Base-by-base conservation (phyloP, 306 rosid genomes). In the Castanospermum australe region DNA sequence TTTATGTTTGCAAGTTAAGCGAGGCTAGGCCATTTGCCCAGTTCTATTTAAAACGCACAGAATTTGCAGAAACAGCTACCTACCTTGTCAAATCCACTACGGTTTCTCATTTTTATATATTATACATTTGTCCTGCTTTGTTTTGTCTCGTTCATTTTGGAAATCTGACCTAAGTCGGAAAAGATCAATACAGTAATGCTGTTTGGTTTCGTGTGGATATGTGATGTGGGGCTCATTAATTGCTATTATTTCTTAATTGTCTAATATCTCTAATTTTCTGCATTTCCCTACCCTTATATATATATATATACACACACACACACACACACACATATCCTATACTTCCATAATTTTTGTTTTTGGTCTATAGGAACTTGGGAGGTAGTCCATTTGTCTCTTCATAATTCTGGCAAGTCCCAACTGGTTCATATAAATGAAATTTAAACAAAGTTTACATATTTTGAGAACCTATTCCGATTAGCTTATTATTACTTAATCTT, bases 161-260 rank as follows among this genome's bases (percentile, higher is more conserved):
- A 3, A 25, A 66, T 21, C 21, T 14, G 2, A 44, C 28, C 8
- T 18, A 21, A 60, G 35, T 60, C 21, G 45, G 64, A 62, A 77
- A 35, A 61, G 28, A 50, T 61, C 10, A 0, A 28, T 32, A 3
- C 14, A 50, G 24, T n/a, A 50, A 44, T 25, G 38, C 25, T 71
- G 67, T 72, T 41, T 63, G 47, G 67, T 32, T 64, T 47, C 25
- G 2, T 50, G 67, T 71, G 73, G 67, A 61, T n/a, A n/a, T 7
- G 24, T 6, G 36, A 38, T 20, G 48, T 8, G 21, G 36, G 32
- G 18, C 62, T 64, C 62, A 35, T 15, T n/a, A n/a, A n/a, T n/a
- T 69, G 63, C 2, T 28, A 17, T 55, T 20, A n/a, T 12, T 54
- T 54, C 32, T 11, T 15, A 1, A 51, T 67, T n/a, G 10, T 17